These are phyloP conservation scores for Linum usitatissimum DNA, from an alignment of 345 rosid genomes.

Conservation along the genomic window DNA sequence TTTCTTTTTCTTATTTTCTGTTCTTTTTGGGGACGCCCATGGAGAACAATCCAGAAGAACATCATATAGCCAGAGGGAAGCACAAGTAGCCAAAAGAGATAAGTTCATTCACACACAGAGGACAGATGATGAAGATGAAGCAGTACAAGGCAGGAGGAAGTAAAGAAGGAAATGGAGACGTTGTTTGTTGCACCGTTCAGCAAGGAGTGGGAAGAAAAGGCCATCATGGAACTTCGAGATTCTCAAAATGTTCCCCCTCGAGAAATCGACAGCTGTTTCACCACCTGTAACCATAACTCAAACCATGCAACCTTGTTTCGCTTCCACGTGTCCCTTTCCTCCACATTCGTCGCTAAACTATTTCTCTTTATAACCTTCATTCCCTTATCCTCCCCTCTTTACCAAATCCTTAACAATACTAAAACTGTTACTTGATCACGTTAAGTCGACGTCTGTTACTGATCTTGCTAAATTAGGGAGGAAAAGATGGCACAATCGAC, in stretches of 20 bases:
- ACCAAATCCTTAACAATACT: neutral
- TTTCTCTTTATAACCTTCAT: neutral
- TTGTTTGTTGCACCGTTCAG: neutral
- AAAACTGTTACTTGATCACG: neutral
- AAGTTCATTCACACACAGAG: no score
- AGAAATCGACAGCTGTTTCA: neutral
- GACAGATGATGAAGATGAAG: no score
- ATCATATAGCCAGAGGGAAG: no score
- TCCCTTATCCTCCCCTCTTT: neutral
- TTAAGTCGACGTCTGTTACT: no score
- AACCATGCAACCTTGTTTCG: neutral
- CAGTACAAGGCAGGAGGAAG: no score
- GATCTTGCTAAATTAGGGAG: neutral
- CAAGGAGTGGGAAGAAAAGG: neutral
- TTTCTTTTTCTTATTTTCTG: no score
- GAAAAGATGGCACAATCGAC: conserved; percentile 39
- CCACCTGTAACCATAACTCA: neutral
- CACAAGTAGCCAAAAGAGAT: no score
- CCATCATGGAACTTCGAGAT: neutral
- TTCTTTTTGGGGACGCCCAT: no score
- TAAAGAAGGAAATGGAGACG: no score
- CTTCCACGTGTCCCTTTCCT: neutral
- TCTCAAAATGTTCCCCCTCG: neutral
- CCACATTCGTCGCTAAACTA: neutral
- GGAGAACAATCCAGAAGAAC: no score